Evolutionary conservation across 768 basidiomycete species (phyloP).

Genomic region (Cyathus striatus): DNA sequence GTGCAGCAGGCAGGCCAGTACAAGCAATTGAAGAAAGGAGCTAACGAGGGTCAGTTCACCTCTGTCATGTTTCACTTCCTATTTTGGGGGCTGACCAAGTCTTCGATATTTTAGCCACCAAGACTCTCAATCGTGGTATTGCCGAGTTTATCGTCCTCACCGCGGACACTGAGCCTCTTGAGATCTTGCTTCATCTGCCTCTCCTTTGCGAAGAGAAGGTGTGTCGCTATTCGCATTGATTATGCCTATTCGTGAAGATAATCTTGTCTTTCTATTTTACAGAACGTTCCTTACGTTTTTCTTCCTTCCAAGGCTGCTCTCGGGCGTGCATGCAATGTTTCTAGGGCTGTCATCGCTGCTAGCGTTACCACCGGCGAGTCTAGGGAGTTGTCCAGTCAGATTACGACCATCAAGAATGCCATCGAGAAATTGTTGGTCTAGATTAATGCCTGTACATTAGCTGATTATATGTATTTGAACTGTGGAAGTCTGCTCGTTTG

Average conservation of each 20-base stretch:
- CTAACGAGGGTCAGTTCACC: conserved; percentile 78
- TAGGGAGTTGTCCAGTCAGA: conserved; percentile 85
- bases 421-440: conserved; percentile 66
- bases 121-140: conserved; percentile 96
- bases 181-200: conserved; percentile 95
- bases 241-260: background rate
- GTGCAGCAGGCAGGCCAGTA: conserved; percentile 95
- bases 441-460: conserved; percentile 5
- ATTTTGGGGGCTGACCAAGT: conserved; percentile 6
- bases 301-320: conserved; percentile 93
- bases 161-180: conserved; percentile 94
- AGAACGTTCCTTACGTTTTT: conserved; percentile 97
- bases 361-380: conserved; percentile 97
- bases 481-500: too few species aligned
- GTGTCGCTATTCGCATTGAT: conserved; percentile 7
- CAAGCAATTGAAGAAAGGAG: conserved; percentile 98
- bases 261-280: conserved; percentile 5
- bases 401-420: conserved; percentile 75
- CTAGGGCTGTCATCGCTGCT: conserved; percentile 90
- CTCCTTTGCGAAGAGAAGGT: conserved; percentile 98
- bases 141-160: conserved; percentile 98
- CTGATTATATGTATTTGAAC: too few species aligned
- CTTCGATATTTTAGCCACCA: conserved; percentile 62
- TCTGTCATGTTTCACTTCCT: background rate
- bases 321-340: conserved; percentile 93